Base-by-base conservation (phyloP, 2,329 filamentous ascomycete genomes). In the Claviceps spartinae region DNA sequence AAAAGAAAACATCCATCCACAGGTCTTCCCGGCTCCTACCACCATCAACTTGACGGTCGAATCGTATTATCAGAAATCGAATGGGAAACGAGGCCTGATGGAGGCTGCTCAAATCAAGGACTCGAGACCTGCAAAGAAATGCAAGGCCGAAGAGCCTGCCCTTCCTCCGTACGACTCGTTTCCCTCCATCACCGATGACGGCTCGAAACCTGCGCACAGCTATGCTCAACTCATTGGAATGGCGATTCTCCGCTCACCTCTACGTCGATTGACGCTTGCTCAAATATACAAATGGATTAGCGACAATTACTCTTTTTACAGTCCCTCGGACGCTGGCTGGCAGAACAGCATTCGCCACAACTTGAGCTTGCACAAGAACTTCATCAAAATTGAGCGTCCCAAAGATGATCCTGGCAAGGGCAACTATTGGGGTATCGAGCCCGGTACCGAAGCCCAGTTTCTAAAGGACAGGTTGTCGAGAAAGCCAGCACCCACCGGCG, bases 221-320 rank as follows among this genome's bases (percentile, higher is more conserved):
- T 98, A 98, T 65, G 91, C 93, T 20, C 86, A 86, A 60, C 77
- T 98, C 59, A 97, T 97, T 58, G 93, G 88, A 64, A 96, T 96
- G 90, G 89, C 93, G 49, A 96, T 98, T 60, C 75, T 97, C 22
- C 83, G 90, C 56, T 88, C 93, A 4, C 84, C 86, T 13, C 82
- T 84, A 55, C 83, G 89, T 54, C 85, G 87, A 50, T 75, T 97
- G 56, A 97, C 93, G 1, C 77, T 98, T 18, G 83, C 89, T 26
- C 89, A 96, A 67, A 98, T 98, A 60, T 98, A 97, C 77, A 95
- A 95, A 65, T 98, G 93, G 91, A 97, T 98, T 61, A 94, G 88
- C n/a, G 88, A 94, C 65, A 90, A 85, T 18, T 97, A 86, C 65
- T 83, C 80, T 5, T 96, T 91, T 69, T 98, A 97, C 72, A 83